Base-by-base conservation (phyloP, 495 filamentous ascomycete genomes). In the Penicillium turbatum region DNA sequence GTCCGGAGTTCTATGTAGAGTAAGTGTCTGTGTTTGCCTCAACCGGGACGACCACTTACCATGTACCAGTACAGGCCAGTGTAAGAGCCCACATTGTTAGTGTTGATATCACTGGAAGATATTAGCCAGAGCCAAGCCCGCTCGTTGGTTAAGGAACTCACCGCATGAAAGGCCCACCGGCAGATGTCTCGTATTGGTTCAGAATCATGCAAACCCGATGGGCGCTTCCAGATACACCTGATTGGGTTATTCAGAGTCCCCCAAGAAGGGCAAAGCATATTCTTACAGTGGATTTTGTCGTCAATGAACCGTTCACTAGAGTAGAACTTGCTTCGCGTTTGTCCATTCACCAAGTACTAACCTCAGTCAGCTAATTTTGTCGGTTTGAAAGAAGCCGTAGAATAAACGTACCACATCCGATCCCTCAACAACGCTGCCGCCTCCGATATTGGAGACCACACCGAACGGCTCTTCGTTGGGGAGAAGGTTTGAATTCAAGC, bases 271-370 rank as follows among this genome's bases (percentile, higher is more conserved):
- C 34, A 21, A 3, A 35, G 0, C 0, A 19, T 15, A 0, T 46
- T 26, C 59, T n/a, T 45, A 68, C 84, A 87, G 56, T 86, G 82
- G 7, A 76, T 73, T 11, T 81, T 69, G 55, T 86, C 82, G 60
- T 87, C 84, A 67, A 87, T 86, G 67, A 86, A 86, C 0, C 81
- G 73, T 12, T 83, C 71, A 57, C 79, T 82, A 13, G 81, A 85
- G 69, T 84, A 87, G 72, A 87, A 87, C 65, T 87, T 87, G 64
- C 77, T 81, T 21, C 84, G 79, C 0, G 84, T 86, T 58, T 86
- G 71, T 11, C 82, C 80, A 54, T 76, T 61, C 32, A 86, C 80
- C 31, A 82, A 42, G 57, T 77, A 86, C 60, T 58, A n/a, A 35
- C 19, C 27, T 10, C 2, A 1, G 48, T 58, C 7, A 51, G 38